Percentiles rank a stretch among this genome's conserved stretches.
These are phyloP conservation scores for Firmiana major DNA, from an alignment of 345 rosid genomes.

Conservation along the genomic window DNA sequence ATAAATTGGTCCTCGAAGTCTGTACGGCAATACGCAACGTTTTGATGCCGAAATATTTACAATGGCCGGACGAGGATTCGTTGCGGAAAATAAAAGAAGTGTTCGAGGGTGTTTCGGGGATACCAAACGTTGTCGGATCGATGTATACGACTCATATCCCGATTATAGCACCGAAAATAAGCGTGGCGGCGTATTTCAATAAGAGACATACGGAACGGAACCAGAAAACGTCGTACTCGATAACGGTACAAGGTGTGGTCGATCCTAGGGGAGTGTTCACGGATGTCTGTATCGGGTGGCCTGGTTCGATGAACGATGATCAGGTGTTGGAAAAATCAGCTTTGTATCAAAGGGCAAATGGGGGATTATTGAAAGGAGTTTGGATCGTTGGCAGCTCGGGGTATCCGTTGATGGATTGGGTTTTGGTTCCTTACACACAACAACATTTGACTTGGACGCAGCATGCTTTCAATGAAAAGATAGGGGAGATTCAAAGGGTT, in stretches of 20 bases:
- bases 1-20: conserved; percentile 72
- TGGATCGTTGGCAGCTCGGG: conserved; percentile 76
- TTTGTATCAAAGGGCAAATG: conserved; percentile 59
- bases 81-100: conserved; percentile 37
- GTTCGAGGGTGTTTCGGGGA: conserved; percentile 52
- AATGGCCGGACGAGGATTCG: conserved; percentile 73
- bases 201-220: conserved; percentile 77
- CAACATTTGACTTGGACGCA: conserved; percentile 80
- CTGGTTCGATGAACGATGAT: conserved; percentile 82
- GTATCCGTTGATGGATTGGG: conserved; percentile 73
- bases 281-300: conserved; percentile 89
- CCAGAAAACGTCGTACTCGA: conserved; percentile 69
- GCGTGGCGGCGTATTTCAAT: conserved; percentile 72
- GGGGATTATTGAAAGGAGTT: conserved; percentile 54
- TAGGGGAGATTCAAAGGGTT: conserved; percentile 54
- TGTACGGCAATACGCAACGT: conserved; percentile 69
- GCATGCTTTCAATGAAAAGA: conserved; percentile 78
- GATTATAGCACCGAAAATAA: conserved; percentile 73
- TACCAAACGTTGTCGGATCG: conserved; percentile 67
- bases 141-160: conserved; percentile 87
- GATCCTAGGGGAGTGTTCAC: conserved; percentile 65
- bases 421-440: conserved; percentile 71
- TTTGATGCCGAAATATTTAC: conserved; percentile 70
- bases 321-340: conserved; percentile 76
- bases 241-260: conserved; percentile 73